Base-by-base conservation (phyloP, 2,329 filamentous ascomycete genomes). In the Colletotrichum costaricense region DNA sequence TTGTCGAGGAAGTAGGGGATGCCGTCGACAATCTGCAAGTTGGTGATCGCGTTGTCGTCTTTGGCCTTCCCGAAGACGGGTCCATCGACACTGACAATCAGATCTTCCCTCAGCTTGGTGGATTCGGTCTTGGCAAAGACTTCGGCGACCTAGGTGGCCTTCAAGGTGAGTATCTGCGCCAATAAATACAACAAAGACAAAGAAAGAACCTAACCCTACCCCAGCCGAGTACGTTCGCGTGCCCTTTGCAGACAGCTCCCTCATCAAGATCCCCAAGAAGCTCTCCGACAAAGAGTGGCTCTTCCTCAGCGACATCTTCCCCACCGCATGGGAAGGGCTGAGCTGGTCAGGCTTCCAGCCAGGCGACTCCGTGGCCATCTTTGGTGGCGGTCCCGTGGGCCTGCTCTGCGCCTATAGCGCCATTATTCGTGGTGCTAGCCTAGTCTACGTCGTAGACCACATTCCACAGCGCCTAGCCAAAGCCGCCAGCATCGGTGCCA, bases 241-340 rank as follows among this genome's bases (percentile, higher is more conserved):
- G 2, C 91, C 91, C 0, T 92, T 89, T 72, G 91, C 91, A 0
- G 91, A 93, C 78, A 92, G 92, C 82, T 93, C 93, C 73, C 88
- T 88, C 7, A 80, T 93, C 33, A 88, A 88, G 65, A 81, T 93
- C 2, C 91, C 91, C 1, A 90, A 90, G 0, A 90, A 83, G n/a
- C 88, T 91, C 74, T 83, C 91, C 56, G 91, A 93, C 78, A 84
- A 86, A 0, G 91, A 92, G 76, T 92, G 90, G 76, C 88, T 88
- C 64, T 78, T 86, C 4, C 78, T 86, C 1, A 83, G 85, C 24
- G 83, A 82, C 82, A 60, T 86, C 54, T 88, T 86, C 69, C 83
- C 84, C 1, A 86, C 84, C 0, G 88, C 87, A 11, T 91, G 89
- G 89, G 87, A 90, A 72, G 88, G 87, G 1, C 79, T 91, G 38